Percentiles rank a stretch among this genome's conserved stretches.
Evolutionary conservation across 345 rosid species (phyloP).

Genomic region (Arabis hirsuta): DNA sequence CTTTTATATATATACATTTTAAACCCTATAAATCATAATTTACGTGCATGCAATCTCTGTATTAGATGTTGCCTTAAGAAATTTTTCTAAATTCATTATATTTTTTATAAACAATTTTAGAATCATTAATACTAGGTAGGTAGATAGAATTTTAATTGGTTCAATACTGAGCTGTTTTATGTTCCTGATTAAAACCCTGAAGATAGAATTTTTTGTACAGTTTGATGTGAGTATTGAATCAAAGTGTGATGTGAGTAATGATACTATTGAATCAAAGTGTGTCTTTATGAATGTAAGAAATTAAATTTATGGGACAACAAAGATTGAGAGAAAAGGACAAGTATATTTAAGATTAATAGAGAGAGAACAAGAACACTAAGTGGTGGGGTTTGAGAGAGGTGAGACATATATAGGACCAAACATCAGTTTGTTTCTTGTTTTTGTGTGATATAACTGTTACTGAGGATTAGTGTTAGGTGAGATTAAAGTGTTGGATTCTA

Average conservation of each 20-base stretch:
- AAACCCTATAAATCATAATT: background rate
- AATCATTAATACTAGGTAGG: background rate
- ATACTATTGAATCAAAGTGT: background rate
- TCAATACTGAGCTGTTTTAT: background rate
- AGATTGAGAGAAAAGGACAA: background rate
- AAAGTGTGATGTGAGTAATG: background rate
- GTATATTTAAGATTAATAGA: background rate
- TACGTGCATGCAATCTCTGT: conserved; percentile 14
- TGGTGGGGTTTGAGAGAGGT: background rate
- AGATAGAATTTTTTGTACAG: background rate
- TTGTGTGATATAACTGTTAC: background rate
- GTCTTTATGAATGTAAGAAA: background rate
- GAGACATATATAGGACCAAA: background rate
- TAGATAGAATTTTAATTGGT: background rate
- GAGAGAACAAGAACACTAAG: background rate
- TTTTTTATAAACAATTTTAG: background rate
- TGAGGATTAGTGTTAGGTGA: background rate
- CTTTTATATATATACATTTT: background rate
- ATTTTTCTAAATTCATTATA: background rate
- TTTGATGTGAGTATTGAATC: background rate
- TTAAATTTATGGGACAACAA: background rate
- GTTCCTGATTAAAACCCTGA: background rate
- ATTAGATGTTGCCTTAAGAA: background rate
- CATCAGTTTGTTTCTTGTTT: too few species aligned
- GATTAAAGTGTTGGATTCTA: too few species aligned